phyloP scores from a whole-genome alignment of 345 rosid species.

The Noccaea bulbosa region DNA sequence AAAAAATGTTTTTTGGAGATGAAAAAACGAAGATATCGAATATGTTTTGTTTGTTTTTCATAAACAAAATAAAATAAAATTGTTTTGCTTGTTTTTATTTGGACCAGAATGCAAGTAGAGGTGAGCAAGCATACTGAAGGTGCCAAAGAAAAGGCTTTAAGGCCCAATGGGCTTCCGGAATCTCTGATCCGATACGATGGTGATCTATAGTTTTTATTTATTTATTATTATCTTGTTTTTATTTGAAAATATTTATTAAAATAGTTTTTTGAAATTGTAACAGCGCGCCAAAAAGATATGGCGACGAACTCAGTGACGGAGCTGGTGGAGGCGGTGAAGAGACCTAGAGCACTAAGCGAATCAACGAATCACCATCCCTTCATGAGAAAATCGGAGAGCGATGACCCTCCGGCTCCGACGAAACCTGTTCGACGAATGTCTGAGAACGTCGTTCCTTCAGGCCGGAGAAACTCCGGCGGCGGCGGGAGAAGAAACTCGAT shows the following conservation, averaged over 20 bases:
- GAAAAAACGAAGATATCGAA: neutral
- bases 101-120: conserved; percentile 92
- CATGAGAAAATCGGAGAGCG: conserved; percentile 59
- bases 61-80: too few relatives aligned
- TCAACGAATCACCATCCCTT: conserved; percentile 56
- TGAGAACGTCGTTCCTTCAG: conserved; percentile 53
- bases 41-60: conserved; percentile 15
- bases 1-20: neutral
- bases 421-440: conserved; percentile 61
- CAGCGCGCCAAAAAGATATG: conserved; percentile 86
- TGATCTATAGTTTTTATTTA: conserved; percentile 24
- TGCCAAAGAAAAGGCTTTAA: conserved; percentile 69
- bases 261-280: neutral
- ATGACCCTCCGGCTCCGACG: conserved; percentile 30
- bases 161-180: conserved; percentile 97
- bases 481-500: conserved; percentile 55
- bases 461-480: conserved; percentile 59
- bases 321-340: conserved; percentile 83
- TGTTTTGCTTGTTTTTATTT: conserved; percentile 9
- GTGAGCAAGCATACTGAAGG: conserved; percentile 97
- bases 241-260: neutral
- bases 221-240: neutral
- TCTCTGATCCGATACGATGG: conserved; percentile 95
- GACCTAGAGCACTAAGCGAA: conserved; percentile 84
- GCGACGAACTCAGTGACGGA: conserved; percentile 79